Conservation (phyloP, 495 filamentous ascomycete genomes). For the Corynascus novoguineensis region DNA sequence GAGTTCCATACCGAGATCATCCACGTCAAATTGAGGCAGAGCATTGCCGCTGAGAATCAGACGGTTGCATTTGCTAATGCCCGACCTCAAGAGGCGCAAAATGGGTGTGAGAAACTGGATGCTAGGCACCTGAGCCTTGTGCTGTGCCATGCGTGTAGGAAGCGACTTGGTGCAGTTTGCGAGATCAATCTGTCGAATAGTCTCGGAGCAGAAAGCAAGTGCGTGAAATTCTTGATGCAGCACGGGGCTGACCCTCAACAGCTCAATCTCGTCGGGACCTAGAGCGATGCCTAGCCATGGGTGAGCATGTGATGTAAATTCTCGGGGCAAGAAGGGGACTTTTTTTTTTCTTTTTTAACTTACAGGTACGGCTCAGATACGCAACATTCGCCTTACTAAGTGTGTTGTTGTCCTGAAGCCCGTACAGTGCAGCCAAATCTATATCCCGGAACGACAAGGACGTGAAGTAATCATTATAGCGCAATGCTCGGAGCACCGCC, state of each 20-base stretch:
- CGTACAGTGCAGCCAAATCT: slow-evolving; percentile 46
- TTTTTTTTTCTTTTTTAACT: too few relatives aligned
- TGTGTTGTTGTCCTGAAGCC: slow-evolving; percentile 28
- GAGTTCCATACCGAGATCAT: slow-evolving; percentile 23
- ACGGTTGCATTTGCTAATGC: slow-evolving; percentile 29
- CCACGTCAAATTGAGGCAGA: slow-evolving; percentile 24
- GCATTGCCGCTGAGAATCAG: slow-evolving; percentile 26
- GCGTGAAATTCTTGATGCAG: slow-evolving; percentile 46
- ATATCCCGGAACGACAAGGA: slow-evolving; percentile 79
- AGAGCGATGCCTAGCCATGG: slow-evolving; percentile 24
- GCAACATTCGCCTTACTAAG: slow-evolving; percentile 25
- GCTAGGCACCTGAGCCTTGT: slow-evolving; percentile 1
- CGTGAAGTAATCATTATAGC: slow-evolving; percentile 87
- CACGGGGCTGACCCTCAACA: slow-evolving; percentile 35
- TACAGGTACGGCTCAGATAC: slow-evolving; percentile 31
- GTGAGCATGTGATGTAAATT: too few relatives aligned
- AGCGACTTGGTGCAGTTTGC: slow-evolving; percentile 30
- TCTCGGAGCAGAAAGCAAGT: slow-evolving; percentile 41
- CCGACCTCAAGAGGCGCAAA: slow-evolving; percentile 26
- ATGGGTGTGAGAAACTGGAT: slow-evolving; percentile 33
- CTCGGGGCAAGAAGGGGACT: too few relatives aligned
- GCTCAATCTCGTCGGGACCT: slow-evolving; percentile 31
- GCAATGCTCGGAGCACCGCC: slow-evolving; percentile 76
- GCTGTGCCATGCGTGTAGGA: background rate
- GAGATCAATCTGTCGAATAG: slow-evolving; percentile 41